phyloP scores from a whole-genome alignment of 2,329 filamentous ascomycete genomes.

The Orbilia brochopaga region DNA sequence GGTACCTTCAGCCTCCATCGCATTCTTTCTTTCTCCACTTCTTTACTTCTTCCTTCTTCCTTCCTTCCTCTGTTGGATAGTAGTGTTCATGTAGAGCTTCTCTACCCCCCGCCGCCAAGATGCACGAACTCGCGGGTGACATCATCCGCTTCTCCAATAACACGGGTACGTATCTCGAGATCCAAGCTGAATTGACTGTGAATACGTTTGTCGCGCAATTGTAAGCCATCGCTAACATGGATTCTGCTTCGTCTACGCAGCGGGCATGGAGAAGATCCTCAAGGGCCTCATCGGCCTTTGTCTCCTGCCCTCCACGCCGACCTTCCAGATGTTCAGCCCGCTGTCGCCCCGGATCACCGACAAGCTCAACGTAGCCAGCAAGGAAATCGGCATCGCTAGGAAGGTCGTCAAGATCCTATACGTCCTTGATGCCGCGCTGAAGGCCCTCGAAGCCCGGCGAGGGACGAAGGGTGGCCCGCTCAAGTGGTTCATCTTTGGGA shows the following conservation, averaged over 20 bases:
- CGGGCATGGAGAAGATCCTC: conserved; percentile 50
- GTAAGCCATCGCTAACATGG: conserved; percentile 1
- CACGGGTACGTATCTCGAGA: conserved; percentile 30
- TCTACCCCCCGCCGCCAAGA: conserved; percentile 16
- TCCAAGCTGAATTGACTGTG: neutral
- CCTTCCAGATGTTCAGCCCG: conserved; percentile 14
- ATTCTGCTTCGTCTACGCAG: neutral
- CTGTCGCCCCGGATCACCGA: conserved; percentile 17
- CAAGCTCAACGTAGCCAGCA: conserved; percentile 31
- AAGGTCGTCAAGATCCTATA: conserved; percentile 49
- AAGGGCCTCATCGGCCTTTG: conserved; percentile 40
- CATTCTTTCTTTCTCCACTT: neutral
- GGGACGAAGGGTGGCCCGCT: conserved; percentile 31
- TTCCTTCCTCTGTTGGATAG: neutral
- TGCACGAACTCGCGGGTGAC: conserved; percentile 43
- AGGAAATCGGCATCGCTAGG: conserved; percentile 35
- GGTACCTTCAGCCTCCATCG: neutral
- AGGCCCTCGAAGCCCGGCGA: conserved; percentile 41
- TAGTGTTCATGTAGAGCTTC: conserved; percentile 16
- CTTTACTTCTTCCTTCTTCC: neutral
- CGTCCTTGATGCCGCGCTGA: conserved; percentile 40
- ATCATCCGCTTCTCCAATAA: conserved; percentile 51
- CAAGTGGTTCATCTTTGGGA: conserved; percentile 50
- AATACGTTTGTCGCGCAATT: neutral
- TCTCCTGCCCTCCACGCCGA: conserved; percentile 31